These are phyloP conservation scores for Boletus sp. DNA, from an alignment of 1,284 basidiomycete species.

Conservation along the genomic window DNA sequence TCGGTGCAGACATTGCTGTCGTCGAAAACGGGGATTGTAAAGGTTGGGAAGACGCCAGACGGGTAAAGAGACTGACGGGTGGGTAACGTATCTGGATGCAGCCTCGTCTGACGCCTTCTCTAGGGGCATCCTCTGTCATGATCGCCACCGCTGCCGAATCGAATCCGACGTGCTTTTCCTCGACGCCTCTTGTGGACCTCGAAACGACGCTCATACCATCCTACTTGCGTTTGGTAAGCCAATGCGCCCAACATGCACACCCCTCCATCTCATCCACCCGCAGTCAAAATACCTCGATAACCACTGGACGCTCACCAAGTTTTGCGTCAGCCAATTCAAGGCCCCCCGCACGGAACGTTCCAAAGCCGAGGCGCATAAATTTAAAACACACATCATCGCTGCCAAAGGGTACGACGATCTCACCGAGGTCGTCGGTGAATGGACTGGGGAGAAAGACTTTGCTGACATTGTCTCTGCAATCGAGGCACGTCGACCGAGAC, in stretches of 20 bases:
- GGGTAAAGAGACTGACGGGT: conserved; percentile 79
- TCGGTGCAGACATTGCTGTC: conserved; percentile 79
- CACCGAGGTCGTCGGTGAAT: conserved; percentile 56
- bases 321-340: conserved; percentile 84
- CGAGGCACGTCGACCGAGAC: conserved; percentile 45
- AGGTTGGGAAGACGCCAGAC: conserved; percentile 77
- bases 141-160: conserved; percentile 93
- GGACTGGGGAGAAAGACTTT: conserved; percentile 68
- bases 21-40: conserved; percentile 95
- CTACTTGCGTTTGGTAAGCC: conserved; percentile 75
- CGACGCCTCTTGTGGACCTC: conserved; percentile 68
- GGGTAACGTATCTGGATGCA: conserved; percentile 15
- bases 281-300: conserved; percentile 75
- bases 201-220: conserved; percentile 74
- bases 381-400: conserved; percentile 58
- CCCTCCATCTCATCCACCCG: conserved; percentile 9
- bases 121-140: conserved; percentile 93
- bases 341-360: conserved; percentile 55
- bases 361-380: conserved; percentile 60
- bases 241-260: neutral
- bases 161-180: conserved; percentile 89
- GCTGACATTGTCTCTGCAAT: conserved; percentile 57
- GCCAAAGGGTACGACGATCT: conserved; percentile 74
- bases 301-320: conserved; percentile 89
- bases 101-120: conserved; percentile 9